Evolutionary conservation across 495 filamentous ascomycete genomes (phyloP), one percentile per base, ranked within the genome.

Genomic region (Amniculicola lignicola): DNA sequence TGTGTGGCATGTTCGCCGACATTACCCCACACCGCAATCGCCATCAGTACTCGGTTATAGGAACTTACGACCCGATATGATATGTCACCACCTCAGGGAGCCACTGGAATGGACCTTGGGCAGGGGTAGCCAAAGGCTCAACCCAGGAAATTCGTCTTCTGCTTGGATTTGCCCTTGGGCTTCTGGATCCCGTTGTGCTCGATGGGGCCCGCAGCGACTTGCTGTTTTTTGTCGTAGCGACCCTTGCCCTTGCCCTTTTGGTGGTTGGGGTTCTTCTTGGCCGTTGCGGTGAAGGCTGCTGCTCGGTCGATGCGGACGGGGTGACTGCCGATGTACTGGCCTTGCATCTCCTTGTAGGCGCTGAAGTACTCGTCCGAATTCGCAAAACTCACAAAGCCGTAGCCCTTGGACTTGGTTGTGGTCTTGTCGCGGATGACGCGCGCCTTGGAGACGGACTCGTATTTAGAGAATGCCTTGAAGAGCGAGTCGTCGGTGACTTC

Each of bases 301-400:
- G 87, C 88, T 64, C 90, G 84, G 69, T 86, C 83, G 54, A 97
- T 75, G 37, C 88, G 74, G 7, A 98, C 83, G 1, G 93, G 93
- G 71, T 97, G 93, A 64, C 89, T 95, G 33, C 94, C 93, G 69
- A 98, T 97, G 68, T 98, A 98, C 75, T 98, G 97, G 40, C 91
- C 90, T 69, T 96, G 85, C 94, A 98, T 98, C 72, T 97, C 94
- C 73, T 90, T 86, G 58, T 88, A 92, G 0, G 93, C 91, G 49
- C 83, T 78, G 76, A 97, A 97, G 71, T 91, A 96, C 65, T 96
- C 90, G 64, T 98, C 93, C 3, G 90, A 87, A 67, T 96, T 87
- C 57, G 84, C 87, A 73, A 98, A 98, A 69, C 88, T 92, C 50
- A 97, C 89, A 62, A 98, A 98, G 1, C 93, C 94, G 69, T 87